Evolutionary conservation across 192 early-diverging fungal species (phyloP), one percentile per base, ranked within the genome.

Genomic region (Coemansia sp.): DNA sequence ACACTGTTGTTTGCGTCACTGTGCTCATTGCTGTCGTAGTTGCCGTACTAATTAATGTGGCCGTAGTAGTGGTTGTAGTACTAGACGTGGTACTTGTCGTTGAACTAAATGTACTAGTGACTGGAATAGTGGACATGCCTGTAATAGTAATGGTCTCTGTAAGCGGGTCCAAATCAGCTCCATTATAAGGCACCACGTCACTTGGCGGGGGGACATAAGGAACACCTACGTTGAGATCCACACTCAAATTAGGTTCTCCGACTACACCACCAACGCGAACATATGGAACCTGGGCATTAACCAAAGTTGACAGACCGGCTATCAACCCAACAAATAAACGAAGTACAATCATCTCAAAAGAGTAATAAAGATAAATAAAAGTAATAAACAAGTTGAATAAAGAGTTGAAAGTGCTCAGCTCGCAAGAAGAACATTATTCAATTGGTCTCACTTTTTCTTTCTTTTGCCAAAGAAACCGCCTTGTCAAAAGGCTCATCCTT

Each of bases 251-350:
- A 22, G 53, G 29, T 2, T 13, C 29, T 5, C 12, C 29, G 16
- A 33, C 5, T 33, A 57, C 13, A 31, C 53, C 53, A 3, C 27
- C 53, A 33, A 57, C 10, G 5, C 27, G 53, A 57, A 57, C 2
- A 13, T 33, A 5, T 33, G 53, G 53, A 16, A 12, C 12, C 16
- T 57, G 53, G 16, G 20, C 40, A 46, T 66, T 55, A 5, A 46
- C 41, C 2, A 43, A 41, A 29, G 65, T 46, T 38, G 76, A 78
- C 50, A 78, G 66, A 18, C 70, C 76, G 38, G 76, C 76, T 61
- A 69, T 33, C 71, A 73, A 65, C 41, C 27, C 46, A n/a, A 65
- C 3, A 9, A 65, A 46, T 20, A 34, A 49, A 13, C 29, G 43
- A 47, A 5, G n/a, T 3, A 65, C 44, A 36, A 31, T 65, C 64